phyloP scores from a whole-genome alignment of 75 land plant genomes.

The Cupressus sempervirens region DNA sequence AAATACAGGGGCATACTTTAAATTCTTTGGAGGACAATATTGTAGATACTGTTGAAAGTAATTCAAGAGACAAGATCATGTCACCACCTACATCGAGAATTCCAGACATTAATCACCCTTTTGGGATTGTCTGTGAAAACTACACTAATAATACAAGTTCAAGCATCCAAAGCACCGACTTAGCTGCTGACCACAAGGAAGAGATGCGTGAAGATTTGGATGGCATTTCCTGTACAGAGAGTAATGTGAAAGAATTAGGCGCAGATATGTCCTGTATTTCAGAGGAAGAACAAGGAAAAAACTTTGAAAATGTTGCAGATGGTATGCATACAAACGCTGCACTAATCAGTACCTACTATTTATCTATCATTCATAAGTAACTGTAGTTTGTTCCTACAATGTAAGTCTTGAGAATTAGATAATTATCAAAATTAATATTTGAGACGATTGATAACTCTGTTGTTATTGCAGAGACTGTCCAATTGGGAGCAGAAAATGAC shows the following conservation, averaged over 20 bases:
- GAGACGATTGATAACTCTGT: not conserved
- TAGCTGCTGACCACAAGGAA: not conserved
- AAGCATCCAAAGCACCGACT: not conserved
- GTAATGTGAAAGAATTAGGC: not conserved
- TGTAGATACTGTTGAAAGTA: not conserved
- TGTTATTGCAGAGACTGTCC: slow-evolving; percentile 2
- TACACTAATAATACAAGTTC: not conserved
- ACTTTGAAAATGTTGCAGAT: not conserved
- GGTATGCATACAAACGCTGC: not conserved
- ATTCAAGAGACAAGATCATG: not conserved
- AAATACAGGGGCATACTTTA: not conserved
- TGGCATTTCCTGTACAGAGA: not conserved
- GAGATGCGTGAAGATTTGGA: slow-evolving; percentile 1
- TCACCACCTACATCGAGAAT: not conserved
- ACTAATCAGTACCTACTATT: not conserved
- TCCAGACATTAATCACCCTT: not conserved
- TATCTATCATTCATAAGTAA: not conserved
- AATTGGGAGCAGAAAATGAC: not conserved
- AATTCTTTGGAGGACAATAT: not conserved
- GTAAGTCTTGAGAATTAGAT: not conserved
- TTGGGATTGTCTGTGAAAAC: not conserved
- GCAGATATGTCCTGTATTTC: not conserved
- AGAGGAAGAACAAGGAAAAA: not conserved
- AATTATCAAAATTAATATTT: not conserved
- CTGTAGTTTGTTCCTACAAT: not conserved